Base-by-base conservation (phyloP, 306 rosid genomes). In the Gastrolobium villosum region DNA sequence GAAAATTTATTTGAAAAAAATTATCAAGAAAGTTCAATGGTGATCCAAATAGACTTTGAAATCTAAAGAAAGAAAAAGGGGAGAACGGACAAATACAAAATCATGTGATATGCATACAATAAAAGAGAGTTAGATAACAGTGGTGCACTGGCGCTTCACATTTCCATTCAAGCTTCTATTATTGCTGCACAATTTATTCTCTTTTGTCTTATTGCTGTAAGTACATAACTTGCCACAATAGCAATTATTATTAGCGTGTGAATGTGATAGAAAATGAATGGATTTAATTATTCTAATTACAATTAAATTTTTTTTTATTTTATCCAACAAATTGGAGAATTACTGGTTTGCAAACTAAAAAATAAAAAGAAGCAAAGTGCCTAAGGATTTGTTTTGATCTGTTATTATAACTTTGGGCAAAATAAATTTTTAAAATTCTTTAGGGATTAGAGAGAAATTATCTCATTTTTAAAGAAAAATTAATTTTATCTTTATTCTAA, bases 141-240 rank as follows among this genome's bases (percentile, higher is more conserved):
- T n/a, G 45, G 67, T 61, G 6, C 7, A 2, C 30, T 61, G 43
- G 8, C 13, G 45, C 44, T 35, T 4, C 44, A 8, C n/a, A 56
- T 56, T 41, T 26, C 53, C 53, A 20, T 28, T 41, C 43, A 37
- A 11, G 8, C 43, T 45, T 35, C 68, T 57, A 73, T 74, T 60
- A 74, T 46, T 74, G 70, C 55, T 15, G 2, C 68, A 55, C 15
- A 74, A 14, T 13, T 5, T n/a, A 15, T 56, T 28, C 28, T 3
- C 2, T 39, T 54, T 74, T 35, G 60, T 61, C 39, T 35, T 45
- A 65, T 61, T 64, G 72, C 65, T 52, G n/a, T 65, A 76, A 63
- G 64, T 26, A 64, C 64, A 31, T 43, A 63, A 61, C 50, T 60
- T 7, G 34, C 11, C 9, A 6, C 5, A 48, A 15, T 46, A 74